Base-by-base conservation (phyloP, 2,329 filamentous ascomycete genomes). In the Phyllosticta citrichinensis region DNA sequence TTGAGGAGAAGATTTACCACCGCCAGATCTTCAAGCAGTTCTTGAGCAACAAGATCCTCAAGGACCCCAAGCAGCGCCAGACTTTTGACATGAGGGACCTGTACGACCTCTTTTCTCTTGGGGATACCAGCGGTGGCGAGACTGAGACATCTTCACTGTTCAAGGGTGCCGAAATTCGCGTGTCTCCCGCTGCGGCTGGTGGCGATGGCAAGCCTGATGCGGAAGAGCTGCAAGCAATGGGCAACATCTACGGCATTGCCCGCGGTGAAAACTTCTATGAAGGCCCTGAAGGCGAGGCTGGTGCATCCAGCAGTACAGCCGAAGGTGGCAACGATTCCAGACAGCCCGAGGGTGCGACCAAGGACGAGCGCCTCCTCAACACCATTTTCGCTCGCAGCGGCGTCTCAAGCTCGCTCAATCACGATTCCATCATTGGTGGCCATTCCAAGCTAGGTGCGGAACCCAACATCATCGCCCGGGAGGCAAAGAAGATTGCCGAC, bases 21-120 rank as follows among this genome's bases (percentile, higher is more conserved):
- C 88, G 95, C 17, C 94, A 99, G 70, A 94, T 99, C 57, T 99
- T 96, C 80, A 99, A 99, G 74, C 93, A 97, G 68, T 97, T 97
- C 70, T 80, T 99, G 64, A 94, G 91, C 3, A 96, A 97, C 76
- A 97, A 97, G 73, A 92, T 99, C 6, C 75, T 99, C 57, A 92
- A 89, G 67, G 93, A 99, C 68, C 91, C 94, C 0, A 96, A 96
- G 69, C 92, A 97, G 73, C 86, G 90, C 22, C 90, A 94, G 65
- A 91, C 88, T 0, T 96, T 97, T 72, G 90, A 96, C 62, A 81
- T 96, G 68, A 88, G 87, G 62, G 92, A 97, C 68, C 76, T 99
- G 17, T 90, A 97, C 66, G 93, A 99, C 70, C 80, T 99, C 0
- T 99, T 99, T 73, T 91, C 85, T 0, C 80, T 95, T 2, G 88